Conservation (phyloP, 371 early-diverging fungal species). For the Mortierella sp. region DNA sequence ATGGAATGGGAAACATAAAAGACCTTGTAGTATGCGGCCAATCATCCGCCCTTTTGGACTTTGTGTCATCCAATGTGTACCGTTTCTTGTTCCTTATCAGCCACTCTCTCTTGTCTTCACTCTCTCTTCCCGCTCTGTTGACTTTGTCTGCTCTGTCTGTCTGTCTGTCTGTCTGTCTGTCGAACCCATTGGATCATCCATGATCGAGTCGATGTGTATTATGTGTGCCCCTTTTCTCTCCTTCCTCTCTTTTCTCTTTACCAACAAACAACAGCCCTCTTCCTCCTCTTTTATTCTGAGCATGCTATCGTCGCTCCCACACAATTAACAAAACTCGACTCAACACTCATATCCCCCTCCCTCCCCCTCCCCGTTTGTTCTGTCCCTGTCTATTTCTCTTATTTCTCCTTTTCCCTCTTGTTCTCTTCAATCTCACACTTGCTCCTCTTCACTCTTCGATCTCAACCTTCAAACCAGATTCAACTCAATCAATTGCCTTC, state of each 20-base stretch:
- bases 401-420: neutral
- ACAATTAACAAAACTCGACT: neutral
- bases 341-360: too few species aligned
- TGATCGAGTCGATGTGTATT: neutral
- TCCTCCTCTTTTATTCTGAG: neutral
- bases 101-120: neutral
- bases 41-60: conserved; percentile 8
- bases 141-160: too few species aligned
- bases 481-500: too few species aligned
- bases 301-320: neutral
- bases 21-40: neutral
- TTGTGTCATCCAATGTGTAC: too few species aligned
- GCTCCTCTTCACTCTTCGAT: neutral
- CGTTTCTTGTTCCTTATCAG: neutral
- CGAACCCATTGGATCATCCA: neutral
- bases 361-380: neutral
- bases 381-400: neutral
- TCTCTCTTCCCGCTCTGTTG: neutral
- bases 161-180: too few species aligned
- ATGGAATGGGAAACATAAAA: too few species aligned
- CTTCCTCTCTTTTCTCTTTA: neutral
- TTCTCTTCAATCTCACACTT: neutral
- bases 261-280: conserved; percentile 6
- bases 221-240: neutral
- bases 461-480: too few species aligned